Evolutionary conservation across 441 rosid species (phyloP).

Genomic region (Brassica balearica): DNA sequence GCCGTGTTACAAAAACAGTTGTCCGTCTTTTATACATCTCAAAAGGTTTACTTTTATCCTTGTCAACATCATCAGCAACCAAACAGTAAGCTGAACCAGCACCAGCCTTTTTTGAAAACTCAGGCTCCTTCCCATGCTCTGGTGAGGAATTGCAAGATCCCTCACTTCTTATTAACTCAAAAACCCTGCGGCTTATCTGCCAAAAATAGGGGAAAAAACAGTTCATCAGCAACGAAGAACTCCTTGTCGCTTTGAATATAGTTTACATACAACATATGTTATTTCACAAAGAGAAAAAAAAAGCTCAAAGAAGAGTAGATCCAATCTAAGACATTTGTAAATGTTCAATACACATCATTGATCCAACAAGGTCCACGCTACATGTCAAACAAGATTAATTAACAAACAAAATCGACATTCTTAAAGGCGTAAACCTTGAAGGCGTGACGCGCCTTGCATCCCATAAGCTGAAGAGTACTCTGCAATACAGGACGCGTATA

Average conservation of each 20-base stretch:
- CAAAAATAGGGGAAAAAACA: constrained; percentile 1
- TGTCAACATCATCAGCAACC: constrained; percentile 46
- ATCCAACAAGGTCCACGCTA: constrained; percentile 15
- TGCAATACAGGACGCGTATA: constrained; percentile 93
- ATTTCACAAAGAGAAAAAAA: not conserved
- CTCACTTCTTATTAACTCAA: constrained; percentile 71
- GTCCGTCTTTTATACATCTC: constrained; percentile 93
- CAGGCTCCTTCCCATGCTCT: constrained; percentile 51
- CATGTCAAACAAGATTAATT: constrained; percentile 8
- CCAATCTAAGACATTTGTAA: not conserved
- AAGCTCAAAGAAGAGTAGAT: not conserved
- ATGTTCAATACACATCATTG: constrained; percentile 26
- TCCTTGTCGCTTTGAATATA: not conserved
- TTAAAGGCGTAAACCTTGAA: constrained; percentile 64
- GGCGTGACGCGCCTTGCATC: constrained; percentile 97
- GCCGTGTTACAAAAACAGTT: constrained; percentile 77
- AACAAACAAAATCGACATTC: not conserved
- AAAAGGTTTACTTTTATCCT: constrained; percentile 61
- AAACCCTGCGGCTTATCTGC: constrained; percentile 91
- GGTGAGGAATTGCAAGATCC: constrained; percentile 51
- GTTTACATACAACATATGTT: not conserved
- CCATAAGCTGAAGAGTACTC: constrained; percentile 98
- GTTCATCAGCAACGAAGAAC: not conserved
- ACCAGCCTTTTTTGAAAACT: constrained; percentile 43
- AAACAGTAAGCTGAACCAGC: constrained; percentile 19